phyloP scores from a whole-genome alignment of 495 filamentous ascomycete species.

The Neurospora tetraspora region DNA sequence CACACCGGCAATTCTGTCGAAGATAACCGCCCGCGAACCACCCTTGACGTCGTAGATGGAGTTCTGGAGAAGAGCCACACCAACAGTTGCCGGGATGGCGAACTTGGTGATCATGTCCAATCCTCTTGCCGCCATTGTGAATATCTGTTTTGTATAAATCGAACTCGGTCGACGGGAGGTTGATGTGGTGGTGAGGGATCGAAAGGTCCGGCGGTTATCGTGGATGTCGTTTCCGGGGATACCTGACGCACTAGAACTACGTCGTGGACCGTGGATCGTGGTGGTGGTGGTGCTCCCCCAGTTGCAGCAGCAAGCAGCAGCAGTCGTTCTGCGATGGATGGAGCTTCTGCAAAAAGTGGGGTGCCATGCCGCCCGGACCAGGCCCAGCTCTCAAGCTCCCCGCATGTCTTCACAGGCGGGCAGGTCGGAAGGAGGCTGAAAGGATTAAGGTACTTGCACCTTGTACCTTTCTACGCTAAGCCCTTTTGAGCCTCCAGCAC shows the following conservation, averaged over 20 bases:
- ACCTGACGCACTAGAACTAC: not conserved
- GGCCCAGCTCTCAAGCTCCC: too few relatives aligned
- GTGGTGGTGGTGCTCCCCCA: not conserved
- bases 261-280: not conserved
- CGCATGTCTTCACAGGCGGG: not conserved
- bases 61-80: conserved; percentile 50
- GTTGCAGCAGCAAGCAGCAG: not conserved
- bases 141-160: conserved; percentile 12
- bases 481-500: conserved; percentile 26
- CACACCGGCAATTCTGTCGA: conserved; percentile 88
- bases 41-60: conserved; percentile 96
- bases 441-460: conserved; percentile 1
- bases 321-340: too few relatives aligned
- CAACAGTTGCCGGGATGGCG: conserved; percentile 62
- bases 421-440: conserved; percentile 5
- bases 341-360: too few relatives aligned
- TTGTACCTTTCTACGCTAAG: conserved; percentile 8
- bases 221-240: conserved; percentile 3
- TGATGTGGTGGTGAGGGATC: not conserved
- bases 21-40: conserved; percentile 91
- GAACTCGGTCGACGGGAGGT: not conserved
- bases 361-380: too few relatives aligned
- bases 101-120: conserved; percentile 56
- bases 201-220: not conserved
- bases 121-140: conserved; percentile 42